These are phyloP conservation scores for Petunia hybrid DNA, from an alignment of 305 asterid genomes.

Conservation along the genomic window DNA sequence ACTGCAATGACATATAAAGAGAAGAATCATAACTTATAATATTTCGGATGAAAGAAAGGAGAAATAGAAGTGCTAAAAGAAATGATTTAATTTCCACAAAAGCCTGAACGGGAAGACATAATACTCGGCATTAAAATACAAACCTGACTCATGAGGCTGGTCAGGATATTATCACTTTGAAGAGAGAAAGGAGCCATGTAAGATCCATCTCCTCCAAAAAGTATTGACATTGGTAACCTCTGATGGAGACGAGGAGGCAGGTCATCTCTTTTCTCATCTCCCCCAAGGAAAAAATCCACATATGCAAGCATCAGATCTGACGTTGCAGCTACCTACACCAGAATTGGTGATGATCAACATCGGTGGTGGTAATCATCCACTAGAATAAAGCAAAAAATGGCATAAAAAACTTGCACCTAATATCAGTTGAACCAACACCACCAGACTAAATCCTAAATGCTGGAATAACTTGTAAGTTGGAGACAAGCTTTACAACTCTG, in stretches of 20 bases:
- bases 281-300: slow-evolving; percentile 95
- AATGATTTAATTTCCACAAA: slow-evolving; percentile 33
- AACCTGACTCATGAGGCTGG: slow-evolving; percentile 92
- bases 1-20: slow-evolving; percentile 55
- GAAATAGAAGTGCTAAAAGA: slow-evolving; percentile 26
- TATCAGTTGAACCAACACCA: slow-evolving; percentile 17
- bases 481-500: slow-evolving; percentile 6
- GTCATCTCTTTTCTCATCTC: slow-evolving; percentile 87
- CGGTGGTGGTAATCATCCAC: slow-evolving; percentile 7
- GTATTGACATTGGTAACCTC: slow-evolving; percentile 79
- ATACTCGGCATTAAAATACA: slow-evolving; percentile 31
- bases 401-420: slow-evolving; percentile 1
- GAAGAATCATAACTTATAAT: slow-evolving; percentile 27
- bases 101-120: slow-evolving; percentile 31
- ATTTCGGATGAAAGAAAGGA: slow-evolving; percentile 1
- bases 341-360: slow-evolving; percentile 12
- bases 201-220: slow-evolving; percentile 93
- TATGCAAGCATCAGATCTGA: slow-evolving; percentile 88
- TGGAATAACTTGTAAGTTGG: slow-evolving; percentile 16
- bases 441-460: slow-evolving; percentile 17
- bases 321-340: slow-evolving; percentile 73
- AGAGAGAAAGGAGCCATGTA: slow-evolving; percentile 91
- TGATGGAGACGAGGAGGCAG: slow-evolving; percentile 89
- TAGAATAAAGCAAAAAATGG: slow-evolving; percentile 15
- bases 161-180: slow-evolving; percentile 77